phyloP scores from a whole-genome alignment of 163 green algal genomes.

The Chlamydomonas reinhardtii region DNA sequence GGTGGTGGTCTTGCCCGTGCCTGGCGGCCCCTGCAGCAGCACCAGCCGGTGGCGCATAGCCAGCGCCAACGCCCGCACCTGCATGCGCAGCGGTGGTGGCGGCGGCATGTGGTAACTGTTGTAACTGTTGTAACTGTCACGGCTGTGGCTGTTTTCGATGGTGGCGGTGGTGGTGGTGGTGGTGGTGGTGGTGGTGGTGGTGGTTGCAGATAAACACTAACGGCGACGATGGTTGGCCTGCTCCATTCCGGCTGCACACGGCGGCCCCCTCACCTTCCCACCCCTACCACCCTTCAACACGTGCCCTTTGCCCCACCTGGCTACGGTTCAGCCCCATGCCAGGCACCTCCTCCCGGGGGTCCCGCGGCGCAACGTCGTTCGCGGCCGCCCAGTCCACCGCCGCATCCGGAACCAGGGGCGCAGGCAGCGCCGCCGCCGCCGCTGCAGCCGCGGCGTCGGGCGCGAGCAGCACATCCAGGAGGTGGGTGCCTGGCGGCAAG shows the following conservation, averaged over 20 bases:
- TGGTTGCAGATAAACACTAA: no score
- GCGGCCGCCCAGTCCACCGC: slow-evolving; percentile 43
- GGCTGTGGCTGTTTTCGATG: no score
- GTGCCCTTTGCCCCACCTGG: no score
- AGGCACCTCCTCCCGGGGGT: slow-evolving; percentile 24
- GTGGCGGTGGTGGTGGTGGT: no score
- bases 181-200: no score
- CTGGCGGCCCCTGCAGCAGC: slow-evolving; percentile 57
- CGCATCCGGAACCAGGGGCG: slow-evolving; percentile 18
- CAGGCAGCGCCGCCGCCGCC: slow-evolving; percentile 13
- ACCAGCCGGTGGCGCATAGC: slow-evolving; percentile 47
- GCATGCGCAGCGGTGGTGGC: neutral
- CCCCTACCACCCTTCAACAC: no score
- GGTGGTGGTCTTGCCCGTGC: slow-evolving; percentile 67
- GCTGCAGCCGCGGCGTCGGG: neutral
- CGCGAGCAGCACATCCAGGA: slow-evolving; percentile 44
- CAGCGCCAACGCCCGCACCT: slow-evolving; percentile 46
- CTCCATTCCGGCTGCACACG: no score
- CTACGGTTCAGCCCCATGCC: slow-evolving; percentile 48
- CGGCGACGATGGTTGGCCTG: no score
- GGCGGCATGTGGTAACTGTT: no score
- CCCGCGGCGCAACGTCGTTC: neutral
- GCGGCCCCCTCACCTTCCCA: no score
- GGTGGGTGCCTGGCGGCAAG: slow-evolving; percentile 27
- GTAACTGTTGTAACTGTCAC: no score